Evolutionary conservation across 2,329 filamentous ascomycete genomes (phyloP).

Genomic region (Ophiostoma himal-ulmi): DNA sequence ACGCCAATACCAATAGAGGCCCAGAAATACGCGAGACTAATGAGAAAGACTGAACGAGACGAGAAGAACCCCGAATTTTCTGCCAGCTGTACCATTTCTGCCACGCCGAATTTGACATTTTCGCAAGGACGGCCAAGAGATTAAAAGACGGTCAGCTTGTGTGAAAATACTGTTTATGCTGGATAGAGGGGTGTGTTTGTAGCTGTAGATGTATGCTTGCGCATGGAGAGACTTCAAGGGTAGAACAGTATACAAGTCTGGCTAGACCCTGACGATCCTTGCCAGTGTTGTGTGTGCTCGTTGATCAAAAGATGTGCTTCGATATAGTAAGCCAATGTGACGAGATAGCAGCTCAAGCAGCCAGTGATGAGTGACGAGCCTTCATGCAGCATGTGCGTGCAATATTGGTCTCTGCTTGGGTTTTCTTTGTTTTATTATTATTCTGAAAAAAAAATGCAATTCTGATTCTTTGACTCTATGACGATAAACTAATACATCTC

Average conservation of each 20-base stretch:
- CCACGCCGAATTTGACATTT: neutral
- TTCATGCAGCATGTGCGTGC: neutral
- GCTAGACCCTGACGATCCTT: slow-evolving; percentile 9
- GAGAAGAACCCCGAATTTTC: neutral
- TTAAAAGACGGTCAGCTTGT: neutral
- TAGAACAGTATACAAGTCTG: neutral
- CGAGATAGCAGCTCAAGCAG: neutral
- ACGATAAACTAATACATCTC: no score
- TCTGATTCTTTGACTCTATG: no score
- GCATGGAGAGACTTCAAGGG: neutral
- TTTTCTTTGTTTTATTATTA: neutral
- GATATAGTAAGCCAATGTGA: neutral
- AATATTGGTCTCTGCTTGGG: neutral
- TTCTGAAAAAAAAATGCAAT: no score
- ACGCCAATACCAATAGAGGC: neutral
- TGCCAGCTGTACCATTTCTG: neutral
- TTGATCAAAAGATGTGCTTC: neutral
- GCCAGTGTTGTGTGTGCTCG: neutral
- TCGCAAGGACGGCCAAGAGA: neutral
- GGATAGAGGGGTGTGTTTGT: neutral
- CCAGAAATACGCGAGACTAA: neutral
- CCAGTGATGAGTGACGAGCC: neutral
- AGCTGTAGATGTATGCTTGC: neutral
- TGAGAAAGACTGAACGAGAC: neutral
- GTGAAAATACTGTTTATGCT: neutral